These are phyloP conservation scores for Guillardia theta DNA, from an alignment of 78 protist genomes.

Conservation along the genomic window DNA sequence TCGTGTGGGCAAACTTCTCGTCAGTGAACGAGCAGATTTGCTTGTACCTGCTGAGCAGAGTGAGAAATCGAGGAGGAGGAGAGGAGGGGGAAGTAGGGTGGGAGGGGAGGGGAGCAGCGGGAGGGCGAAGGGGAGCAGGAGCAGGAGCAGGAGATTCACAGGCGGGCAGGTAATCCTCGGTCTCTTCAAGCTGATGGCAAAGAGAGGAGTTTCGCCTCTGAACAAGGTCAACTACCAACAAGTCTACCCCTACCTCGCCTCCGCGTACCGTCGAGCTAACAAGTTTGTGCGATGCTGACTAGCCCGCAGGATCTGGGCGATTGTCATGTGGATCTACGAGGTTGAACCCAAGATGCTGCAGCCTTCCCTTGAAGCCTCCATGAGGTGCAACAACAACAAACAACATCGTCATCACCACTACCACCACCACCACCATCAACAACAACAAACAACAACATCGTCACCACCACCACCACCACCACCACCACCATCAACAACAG, in stretches of 20 bases:
- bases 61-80: too few species aligned
- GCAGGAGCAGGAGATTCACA: too few species aligned
- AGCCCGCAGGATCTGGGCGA: neutral
- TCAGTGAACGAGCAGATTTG: constrained; percentile 4
- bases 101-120: too few species aligned
- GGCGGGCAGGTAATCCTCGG: neutral
- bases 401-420: neutral
- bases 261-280: neutral
- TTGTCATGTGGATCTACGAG: constrained; percentile 35
- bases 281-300: neutral
- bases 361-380: neutral
- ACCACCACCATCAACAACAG: neutral
- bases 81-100: too few species aligned
- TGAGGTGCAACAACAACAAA: too few species aligned
- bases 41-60: neutral
- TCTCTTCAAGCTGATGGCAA: neutral
- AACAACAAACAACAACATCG: neutral
- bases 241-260: neutral
- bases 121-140: too few species aligned
- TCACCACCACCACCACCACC: neutral
- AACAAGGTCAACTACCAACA: neutral
- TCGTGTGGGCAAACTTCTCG: neutral
- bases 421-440: neutral
- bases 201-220: neutral
- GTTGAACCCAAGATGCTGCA: neutral